Conservation (phyloP, 805 yeast species). For the Lipomyces mesembrius region DNA sequence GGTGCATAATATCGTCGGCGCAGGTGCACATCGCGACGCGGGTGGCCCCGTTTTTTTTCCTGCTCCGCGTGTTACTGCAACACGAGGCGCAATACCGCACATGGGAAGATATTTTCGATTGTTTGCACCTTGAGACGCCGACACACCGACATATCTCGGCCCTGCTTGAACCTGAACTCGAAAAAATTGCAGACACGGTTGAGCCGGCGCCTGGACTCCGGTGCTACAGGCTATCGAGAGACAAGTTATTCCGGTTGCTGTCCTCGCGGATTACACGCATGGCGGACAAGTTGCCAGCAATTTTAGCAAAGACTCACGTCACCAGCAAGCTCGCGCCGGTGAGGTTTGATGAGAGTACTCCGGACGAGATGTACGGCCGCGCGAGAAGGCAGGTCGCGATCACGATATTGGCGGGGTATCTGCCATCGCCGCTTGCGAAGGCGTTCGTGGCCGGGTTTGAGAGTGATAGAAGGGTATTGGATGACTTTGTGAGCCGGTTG, state of each 20-base stretch:
- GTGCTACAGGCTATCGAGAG: constrained; percentile 27
- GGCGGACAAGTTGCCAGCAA: constrained; percentile 25
- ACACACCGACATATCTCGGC: constrained; percentile 6
- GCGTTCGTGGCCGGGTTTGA: constrained; percentile 10
- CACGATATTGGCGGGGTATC: constrained; percentile 39
- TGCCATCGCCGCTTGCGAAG: constrained; percentile 32
- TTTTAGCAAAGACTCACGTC: constrained; percentile 21
- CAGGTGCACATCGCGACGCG: constrained; percentile 27
- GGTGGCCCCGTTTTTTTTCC: constrained; percentile 23
- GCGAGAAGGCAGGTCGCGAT: constrained; percentile 35
- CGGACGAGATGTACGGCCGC: constrained; percentile 26
- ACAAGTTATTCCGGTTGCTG: constrained; percentile 21
- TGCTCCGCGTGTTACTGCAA: constrained; percentile 19
- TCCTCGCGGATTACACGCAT: neutral
- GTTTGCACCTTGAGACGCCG: neutral
- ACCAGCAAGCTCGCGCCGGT: constrained; percentile 23
- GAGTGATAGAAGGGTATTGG: constrained; percentile 36
- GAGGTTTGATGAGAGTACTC: constrained; percentile 22
- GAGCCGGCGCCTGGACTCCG: constrained; percentile 24
- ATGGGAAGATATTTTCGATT: constrained; percentile 33
- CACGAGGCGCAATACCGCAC: constrained; percentile 21
- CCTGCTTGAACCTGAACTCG: constrained; percentile 14
- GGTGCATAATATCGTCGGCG: constrained; percentile 18
- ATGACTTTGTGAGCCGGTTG: constrained; percentile 31
- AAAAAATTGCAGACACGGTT: constrained; percentile 13